Percentiles rank a stretch among this genome's conserved stretches.
Conservation (phyloP, 257 asterid genomes). For the Solanum tacnaense region DNA sequence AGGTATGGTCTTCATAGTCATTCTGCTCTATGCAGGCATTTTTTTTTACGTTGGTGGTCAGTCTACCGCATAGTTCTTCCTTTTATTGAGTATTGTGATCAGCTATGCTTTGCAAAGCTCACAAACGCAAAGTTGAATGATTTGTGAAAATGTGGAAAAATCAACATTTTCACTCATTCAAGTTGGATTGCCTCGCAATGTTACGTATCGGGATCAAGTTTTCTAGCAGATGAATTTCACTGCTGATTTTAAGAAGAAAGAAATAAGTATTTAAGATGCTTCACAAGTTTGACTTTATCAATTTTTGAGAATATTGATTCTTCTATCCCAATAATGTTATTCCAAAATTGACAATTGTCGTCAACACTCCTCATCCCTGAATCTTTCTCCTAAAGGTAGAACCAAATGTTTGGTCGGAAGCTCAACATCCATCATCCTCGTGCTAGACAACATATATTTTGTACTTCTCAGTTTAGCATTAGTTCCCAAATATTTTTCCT, state of each 20-base stretch:
- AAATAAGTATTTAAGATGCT: not conserved
- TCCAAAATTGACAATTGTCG: not conserved
- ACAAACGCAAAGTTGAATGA: not conserved
- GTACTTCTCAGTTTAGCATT: not conserved
- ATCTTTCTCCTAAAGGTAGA: not conserved
- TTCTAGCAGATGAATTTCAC: not conserved
- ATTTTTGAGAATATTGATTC: not conserved
- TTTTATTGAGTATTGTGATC: not conserved
- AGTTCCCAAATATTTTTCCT: too few species aligned
- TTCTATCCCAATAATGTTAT: not conserved
- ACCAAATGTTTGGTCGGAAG: not conserved
- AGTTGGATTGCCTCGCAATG: not conserved
- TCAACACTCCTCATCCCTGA: not conserved
- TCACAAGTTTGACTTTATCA: not conserved
- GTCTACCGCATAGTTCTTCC: not conserved
- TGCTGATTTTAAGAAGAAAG: not conserved
- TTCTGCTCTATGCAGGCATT: not conserved
- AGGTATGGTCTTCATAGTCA: not conserved
- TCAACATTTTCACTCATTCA: not conserved
- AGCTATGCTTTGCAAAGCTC: not conserved
- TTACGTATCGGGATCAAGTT: not conserved
- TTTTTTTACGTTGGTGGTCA: not conserved
- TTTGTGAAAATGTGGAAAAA: not conserved
- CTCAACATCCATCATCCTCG: not conserved
- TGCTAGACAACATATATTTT: not conserved